Evolutionary conservation across 2,329 filamentous ascomycete genomes (phyloP), one percentile per base, ranked within the genome.

Genomic region (Verticillium tricorpus): DNA sequence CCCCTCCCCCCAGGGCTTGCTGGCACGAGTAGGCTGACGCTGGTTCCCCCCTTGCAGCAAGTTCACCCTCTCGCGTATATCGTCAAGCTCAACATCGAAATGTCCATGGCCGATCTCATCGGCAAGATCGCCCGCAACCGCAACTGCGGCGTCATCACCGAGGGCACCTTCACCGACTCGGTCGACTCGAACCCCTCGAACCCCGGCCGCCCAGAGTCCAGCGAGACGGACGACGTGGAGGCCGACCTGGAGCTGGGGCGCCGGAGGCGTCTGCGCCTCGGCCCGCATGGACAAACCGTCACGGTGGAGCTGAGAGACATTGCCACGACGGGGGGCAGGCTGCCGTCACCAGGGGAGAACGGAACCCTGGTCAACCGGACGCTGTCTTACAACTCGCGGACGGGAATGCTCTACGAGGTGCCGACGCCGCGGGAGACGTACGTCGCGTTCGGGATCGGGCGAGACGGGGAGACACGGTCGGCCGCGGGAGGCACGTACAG

Each of bases 81-180:
- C 14, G 79, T 83, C 56, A 84, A 84, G 60, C 74, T 84, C 54
- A 80, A 84, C 66, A 83, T 84, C 66, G 81, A 84, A 67, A 78
- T 84, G 76, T 77, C 77, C 7, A 83, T 84, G 80, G 80, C 82
- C 61, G 78, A 79, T 55, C 76, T 84, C 15, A 83, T 84, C 64
- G 77, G 70, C 39, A 77, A 76, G 62, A 71, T 79, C 22, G 72
- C 72, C 1, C 64, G 60, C 11, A 63, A 67, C 31, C 56, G 62
- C 5, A 63, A 65, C 17, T 58, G 60, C 14, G 60, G 60, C n/a
- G 60, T 63, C 0, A 35, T 61, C 6, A 62, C 64, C 15, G 60
- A 61, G 7, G 57, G 31, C 2, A 59, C 59, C 39, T 61, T 61
- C 15, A 57, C 54, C 25, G 22, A 32, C 37, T 58, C 57, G n/a